These are phyloP conservation scores for Fusarium foetens DNA, from an alignment of 2,329 filamentous ascomycete genomes.

Conservation along the genomic window DNA sequence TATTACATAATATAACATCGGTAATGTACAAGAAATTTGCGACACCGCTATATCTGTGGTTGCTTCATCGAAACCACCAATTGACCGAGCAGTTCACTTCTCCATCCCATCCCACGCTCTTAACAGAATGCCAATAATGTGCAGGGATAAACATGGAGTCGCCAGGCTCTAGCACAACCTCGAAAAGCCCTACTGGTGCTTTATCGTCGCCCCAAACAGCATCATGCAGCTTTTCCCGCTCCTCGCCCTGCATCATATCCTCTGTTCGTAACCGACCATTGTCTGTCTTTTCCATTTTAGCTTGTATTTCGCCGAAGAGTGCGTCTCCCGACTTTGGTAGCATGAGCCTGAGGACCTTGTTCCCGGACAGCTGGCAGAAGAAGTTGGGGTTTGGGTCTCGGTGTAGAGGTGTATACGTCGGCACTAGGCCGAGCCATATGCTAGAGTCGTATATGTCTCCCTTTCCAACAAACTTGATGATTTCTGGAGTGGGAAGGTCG, in stretches of 20 bases:
- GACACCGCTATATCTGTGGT: not conserved
- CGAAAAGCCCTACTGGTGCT: slow-evolving; percentile 51
- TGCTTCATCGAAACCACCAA: slow-evolving; percentile 57
- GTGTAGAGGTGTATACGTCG: slow-evolving; percentile 91
- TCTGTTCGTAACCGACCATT: slow-evolving; percentile 72
- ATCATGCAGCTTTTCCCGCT: slow-evolving; percentile 72
- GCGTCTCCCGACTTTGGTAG: slow-evolving; percentile 69
- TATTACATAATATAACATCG: not conserved
- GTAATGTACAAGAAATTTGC: slow-evolving; percentile 4
- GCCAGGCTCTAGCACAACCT: slow-evolving; percentile 68
- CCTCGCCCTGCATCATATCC: slow-evolving; percentile 90
- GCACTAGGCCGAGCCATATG: slow-evolving; percentile 87
- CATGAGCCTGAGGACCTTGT: slow-evolving; percentile 79
- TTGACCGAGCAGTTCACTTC: slow-evolving; percentile 56
- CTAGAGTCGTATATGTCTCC: slow-evolving; percentile 90
- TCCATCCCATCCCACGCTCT: slow-evolving; percentile 50
- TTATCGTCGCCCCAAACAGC: slow-evolving; percentile 71
- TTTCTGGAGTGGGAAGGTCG: slow-evolving; percentile 74
- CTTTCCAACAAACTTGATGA: slow-evolving; percentile 72
- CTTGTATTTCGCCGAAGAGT: slow-evolving; percentile 68
- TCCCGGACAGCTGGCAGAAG: slow-evolving; percentile 82
- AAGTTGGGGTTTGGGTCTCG: slow-evolving; percentile 94
- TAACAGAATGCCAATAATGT: slow-evolving; percentile 60
- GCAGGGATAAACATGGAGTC: slow-evolving; percentile 56
- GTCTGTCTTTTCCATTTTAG: slow-evolving; percentile 49